Evolutionary conservation across 1,284 basidiomycete species (phyloP).

Genomic region (Chalciporus sp.): DNA sequence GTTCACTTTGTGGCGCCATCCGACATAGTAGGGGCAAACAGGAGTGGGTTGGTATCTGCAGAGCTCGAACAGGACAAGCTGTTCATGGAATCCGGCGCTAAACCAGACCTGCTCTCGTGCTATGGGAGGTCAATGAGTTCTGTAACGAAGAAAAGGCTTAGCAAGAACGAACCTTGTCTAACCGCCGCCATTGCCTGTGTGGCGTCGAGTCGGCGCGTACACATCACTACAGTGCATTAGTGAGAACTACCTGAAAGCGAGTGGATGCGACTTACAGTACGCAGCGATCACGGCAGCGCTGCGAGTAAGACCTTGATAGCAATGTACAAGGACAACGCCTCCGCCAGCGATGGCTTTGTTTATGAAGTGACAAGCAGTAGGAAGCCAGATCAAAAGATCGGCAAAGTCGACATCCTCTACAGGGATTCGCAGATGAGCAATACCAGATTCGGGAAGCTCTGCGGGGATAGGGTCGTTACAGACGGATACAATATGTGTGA

Average conservation of each 20-base stretch:
- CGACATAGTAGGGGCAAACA: slow-evolving; percentile 65
- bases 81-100: slow-evolving; percentile 76
- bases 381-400: slow-evolving; percentile 78
- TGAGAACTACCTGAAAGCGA: slow-evolving; percentile 1
- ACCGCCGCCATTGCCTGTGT: slow-evolving; percentile 65
- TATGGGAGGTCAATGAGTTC: slow-evolving; percentile 30
- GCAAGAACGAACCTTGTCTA: slow-evolving; percentile 50
- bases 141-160: background rate
- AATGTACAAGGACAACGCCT: slow-evolving; percentile 83
- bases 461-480: slow-evolving; percentile 74
- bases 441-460: slow-evolving; percentile 71
- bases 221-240: slow-evolving; percentile 64
- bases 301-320: slow-evolving; percentile 80
- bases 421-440: slow-evolving; percentile 68
- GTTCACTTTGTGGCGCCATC: slow-evolving; percentile 47
- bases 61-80: slow-evolving; percentile 74
- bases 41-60: slow-evolving; percentile 69
- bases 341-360: slow-evolving; percentile 66
- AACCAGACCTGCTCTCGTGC: slow-evolving; percentile 80
- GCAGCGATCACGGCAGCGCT: slow-evolving; percentile 83
- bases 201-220: slow-evolving; percentile 53
- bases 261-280: slow-evolving; percentile 55
- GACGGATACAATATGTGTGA: slow-evolving; percentile 78
- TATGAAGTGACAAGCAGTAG: slow-evolving; percentile 79
- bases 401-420: slow-evolving; percentile 84